Percentiles rank a stretch among this genome's conserved stretches.
phyloP scores from a whole-genome alignment of 768 basidiomycete genomes.

The Termitomyces sp. region DNA sequence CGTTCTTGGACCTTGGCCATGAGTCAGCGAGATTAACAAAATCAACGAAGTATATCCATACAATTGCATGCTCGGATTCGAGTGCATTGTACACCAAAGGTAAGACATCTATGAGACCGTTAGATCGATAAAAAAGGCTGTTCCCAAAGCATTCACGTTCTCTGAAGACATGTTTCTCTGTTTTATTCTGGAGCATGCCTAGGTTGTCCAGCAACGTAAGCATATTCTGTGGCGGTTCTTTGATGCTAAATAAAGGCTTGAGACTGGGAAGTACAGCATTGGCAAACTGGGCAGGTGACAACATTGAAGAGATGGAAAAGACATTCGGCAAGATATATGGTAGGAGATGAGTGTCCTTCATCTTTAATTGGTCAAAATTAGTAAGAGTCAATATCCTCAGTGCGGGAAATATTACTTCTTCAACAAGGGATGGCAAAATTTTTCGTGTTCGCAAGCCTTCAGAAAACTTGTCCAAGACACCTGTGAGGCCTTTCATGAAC shows the following conservation, averaged over 20 bases:
- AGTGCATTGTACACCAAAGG: slow-evolving; percentile 94
- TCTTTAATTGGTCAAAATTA: slow-evolving; percentile 35
- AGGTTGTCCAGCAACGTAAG: slow-evolving; percentile 89
- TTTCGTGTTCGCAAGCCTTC: slow-evolving; percentile 84
- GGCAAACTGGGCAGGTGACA: slow-evolving; percentile 79
- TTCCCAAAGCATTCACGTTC: slow-evolving; percentile 57
- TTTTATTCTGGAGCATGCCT: slow-evolving; percentile 81
- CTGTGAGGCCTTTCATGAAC: slow-evolving; percentile 85
- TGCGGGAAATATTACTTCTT: slow-evolving; percentile 56
- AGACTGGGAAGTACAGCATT: slow-evolving; percentile 77
- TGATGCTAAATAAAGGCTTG: slow-evolving; percentile 83
- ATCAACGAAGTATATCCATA: slow-evolving; percentile 24
- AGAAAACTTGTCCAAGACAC: slow-evolving; percentile 79
- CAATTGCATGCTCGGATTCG: slow-evolving; percentile 88
- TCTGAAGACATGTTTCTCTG: slow-evolving; percentile 77
- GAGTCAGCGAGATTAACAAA: neutral
- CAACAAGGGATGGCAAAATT: slow-evolving; percentile 85
- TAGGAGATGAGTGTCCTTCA: slow-evolving; percentile 90
- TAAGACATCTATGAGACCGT: slow-evolving; percentile 69
- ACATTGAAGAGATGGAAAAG: slow-evolving; percentile 75
- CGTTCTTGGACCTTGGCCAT: slow-evolving; percentile 77
- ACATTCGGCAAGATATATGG: slow-evolving; percentile 97
- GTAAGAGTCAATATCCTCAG: neutral
- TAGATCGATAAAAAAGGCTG: neutral
- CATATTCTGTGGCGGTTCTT: slow-evolving; percentile 98